phyloP scores from a whole-genome alignment of 441 rosid species.

The Biscutella laevigata region DNA sequence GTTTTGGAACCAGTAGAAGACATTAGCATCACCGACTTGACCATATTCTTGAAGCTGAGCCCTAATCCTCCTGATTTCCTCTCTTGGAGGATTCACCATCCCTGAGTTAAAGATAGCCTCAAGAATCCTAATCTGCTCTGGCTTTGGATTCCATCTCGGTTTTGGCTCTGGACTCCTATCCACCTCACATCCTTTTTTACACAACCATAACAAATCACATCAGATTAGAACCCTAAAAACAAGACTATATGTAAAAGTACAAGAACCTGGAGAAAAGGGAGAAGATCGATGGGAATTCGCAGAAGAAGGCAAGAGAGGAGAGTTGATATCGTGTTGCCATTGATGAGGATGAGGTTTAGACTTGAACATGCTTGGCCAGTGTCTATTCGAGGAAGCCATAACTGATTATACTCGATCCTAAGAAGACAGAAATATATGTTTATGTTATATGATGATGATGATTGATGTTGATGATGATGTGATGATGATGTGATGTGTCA shows the following conservation, averaged over 20 bases:
- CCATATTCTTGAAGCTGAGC: slow-evolving; percentile 88
- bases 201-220: neutral
- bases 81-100: slow-evolving; percentile 97
- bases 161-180: slow-evolving; percentile 97
- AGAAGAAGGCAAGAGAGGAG: slow-evolving; percentile 48
- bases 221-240: neutral
- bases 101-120: slow-evolving; percentile 97
- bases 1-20: slow-evolving; percentile 98
- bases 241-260: neutral
- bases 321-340: slow-evolving; percentile 81
- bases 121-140: slow-evolving; percentile 92
- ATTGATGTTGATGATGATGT: slow-evolving; percentile 25
- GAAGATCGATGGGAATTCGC: slow-evolving; percentile 49
- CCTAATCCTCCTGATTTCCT: slow-evolving; percentile 86
- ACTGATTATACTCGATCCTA: slow-evolving; percentile 20
- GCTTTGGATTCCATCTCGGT: slow-evolving; percentile 98
- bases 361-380: slow-evolving; percentile 99
- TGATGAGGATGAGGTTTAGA: slow-evolving; percentile 77
- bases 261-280: slow-evolving; percentile 54
- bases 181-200: slow-evolving; percentile 45
- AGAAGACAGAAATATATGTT: slow-evolving; percentile 18
- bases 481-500: slow-evolving; percentile 26
- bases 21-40: slow-evolving; percentile 99
- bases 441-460: slow-evolving; percentile 35
- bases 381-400: slow-evolving; percentile 98